A percentile compares a stretch with the other conserved stretches of the same genome.
Evolutionary conservation across 345 rosid genomes (phyloP).

Genomic region (Lepidium aucheri): DNA sequence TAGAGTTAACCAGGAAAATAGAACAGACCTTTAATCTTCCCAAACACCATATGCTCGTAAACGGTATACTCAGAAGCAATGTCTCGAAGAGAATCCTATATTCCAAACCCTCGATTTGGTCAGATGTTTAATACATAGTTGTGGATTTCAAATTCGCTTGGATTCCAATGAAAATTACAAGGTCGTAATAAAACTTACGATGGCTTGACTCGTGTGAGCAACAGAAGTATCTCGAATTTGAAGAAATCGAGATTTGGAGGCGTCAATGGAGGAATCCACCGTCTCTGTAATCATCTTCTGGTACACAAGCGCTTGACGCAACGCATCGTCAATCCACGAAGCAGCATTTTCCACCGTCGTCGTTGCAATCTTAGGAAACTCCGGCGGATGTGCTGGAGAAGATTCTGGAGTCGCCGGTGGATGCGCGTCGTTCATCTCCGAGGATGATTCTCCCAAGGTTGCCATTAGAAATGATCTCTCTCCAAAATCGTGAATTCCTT

Average conservation of each 20-base stretch:
- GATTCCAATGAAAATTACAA: not conserved
- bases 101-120: not conserved
- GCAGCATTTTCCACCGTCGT: slow-evolving; percentile 38
- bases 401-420: not conserved
- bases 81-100: slow-evolving; percentile 52
- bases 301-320: slow-evolving; percentile 54
- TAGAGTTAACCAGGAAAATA: not conserved
- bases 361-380: slow-evolving; percentile 27
- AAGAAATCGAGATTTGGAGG: slow-evolving; percentile 46
- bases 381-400: not conserved
- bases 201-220: slow-evolving; percentile 48
- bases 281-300: slow-evolving; percentile 40
- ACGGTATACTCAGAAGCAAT: slow-evolving; percentile 44
- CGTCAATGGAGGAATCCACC: slow-evolving; percentile 39
- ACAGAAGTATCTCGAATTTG: slow-evolving; percentile 55
- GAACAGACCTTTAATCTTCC: slow-evolving; percentile 59
- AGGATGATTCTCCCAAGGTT: slow-evolving; percentile 38
- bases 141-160: slow-evolving; percentile 5
- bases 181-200: slow-evolving; percentile 34
- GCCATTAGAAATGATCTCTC: slow-evolving; percentile 33
- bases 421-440: slow-evolving; percentile 21
- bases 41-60: slow-evolving; percentile 49
- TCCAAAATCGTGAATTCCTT: not conserved
- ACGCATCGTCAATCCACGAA: slow-evolving; percentile 68
- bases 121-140: not conserved